These are phyloP conservation scores for Ustilago bromivora DNA, from an alignment of 1,284 basidiomycete species.

Conservation along the genomic window DNA sequence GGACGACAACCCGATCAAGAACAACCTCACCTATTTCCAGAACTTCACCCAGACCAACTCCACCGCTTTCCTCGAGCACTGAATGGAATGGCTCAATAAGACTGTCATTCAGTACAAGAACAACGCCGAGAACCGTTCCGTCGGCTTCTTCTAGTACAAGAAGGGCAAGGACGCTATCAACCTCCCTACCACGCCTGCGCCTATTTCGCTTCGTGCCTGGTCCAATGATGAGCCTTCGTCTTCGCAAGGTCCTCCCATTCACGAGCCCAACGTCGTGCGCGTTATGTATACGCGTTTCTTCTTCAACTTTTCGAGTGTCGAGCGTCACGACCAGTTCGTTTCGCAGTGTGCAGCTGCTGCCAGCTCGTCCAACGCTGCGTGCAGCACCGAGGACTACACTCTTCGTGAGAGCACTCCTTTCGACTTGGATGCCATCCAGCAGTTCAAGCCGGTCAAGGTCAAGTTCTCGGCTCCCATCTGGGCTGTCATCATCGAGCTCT, in stretches of 20 bases:
- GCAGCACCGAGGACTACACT: slow-evolving; percentile 57
- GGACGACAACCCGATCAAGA: slow-evolving; percentile 45
- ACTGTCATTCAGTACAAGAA: slow-evolving; percentile 52
- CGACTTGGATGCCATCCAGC: slow-evolving; percentile 16
- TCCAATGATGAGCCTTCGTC: slow-evolving; percentile 52
- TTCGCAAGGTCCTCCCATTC: slow-evolving; percentile 51
- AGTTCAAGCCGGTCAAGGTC: slow-evolving; percentile 25
- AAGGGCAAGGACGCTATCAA: slow-evolving; percentile 44
- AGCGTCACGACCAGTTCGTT: slow-evolving; percentile 47
- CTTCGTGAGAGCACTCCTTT: slow-evolving; percentile 54
- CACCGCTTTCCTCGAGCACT: slow-evolving; percentile 49
- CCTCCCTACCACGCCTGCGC: slow-evolving; percentile 52
- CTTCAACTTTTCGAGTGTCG: slow-evolving; percentile 59
- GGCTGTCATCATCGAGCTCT: slow-evolving; percentile 40
- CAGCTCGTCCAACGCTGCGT: slow-evolving; percentile 31
- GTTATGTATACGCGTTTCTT: slow-evolving; percentile 63
- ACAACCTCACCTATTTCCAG: slow-evolving; percentile 44
- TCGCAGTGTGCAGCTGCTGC: slow-evolving; percentile 37
- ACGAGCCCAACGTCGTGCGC: slow-evolving; percentile 38
- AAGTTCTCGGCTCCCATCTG: slow-evolving; percentile 44
- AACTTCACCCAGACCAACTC: slow-evolving; percentile 45
- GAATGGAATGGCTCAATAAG: slow-evolving; percentile 59
- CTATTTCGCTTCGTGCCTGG: slow-evolving; percentile 51
- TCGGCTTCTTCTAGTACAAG: slow-evolving; percentile 29
- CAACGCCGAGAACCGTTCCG: slow-evolving; percentile 40